These are phyloP conservation scores for Fusarium sublunatum DNA, from an alignment of 2,329 filamentous ascomycete genomes.

Conservation along the genomic window DNA sequence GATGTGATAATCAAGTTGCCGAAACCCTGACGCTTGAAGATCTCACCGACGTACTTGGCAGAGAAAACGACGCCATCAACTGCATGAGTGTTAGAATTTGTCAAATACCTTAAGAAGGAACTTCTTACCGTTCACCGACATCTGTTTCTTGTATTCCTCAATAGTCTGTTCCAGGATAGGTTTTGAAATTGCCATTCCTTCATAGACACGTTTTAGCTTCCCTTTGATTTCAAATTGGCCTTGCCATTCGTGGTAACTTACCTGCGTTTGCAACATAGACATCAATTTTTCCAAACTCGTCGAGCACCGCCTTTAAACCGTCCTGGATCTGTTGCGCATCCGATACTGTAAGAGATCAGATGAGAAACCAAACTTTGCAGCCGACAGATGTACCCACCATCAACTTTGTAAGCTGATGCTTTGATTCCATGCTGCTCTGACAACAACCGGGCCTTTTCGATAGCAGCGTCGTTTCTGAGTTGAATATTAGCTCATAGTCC, in stretches of 20 bases:
- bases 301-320: conserved; percentile 29
- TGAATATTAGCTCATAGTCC: background rate
- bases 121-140: conserved; percentile 63
- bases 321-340: conserved; percentile 47
- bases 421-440: conserved; percentile 51
- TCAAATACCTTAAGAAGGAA: too few species aligned
- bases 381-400: conserved; percentile 45
- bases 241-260: too few species aligned
- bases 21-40: conserved; percentile 57
- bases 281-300: conserved; percentile 44
- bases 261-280: conserved; percentile 45
- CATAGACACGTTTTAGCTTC: background rate
- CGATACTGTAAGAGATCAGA: conserved; percentile 50
- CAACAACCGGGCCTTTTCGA: conserved; percentile 51
- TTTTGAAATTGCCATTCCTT: conserved; percentile 57
- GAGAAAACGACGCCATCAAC: conserved; percentile 62
- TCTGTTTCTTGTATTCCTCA: conserved; percentile 62
- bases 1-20: conserved; percentile 64
- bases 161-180: conserved; percentile 65
- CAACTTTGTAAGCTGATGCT: conserved; percentile 57
- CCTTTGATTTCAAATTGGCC: too few species aligned
- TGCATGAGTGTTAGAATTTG: conserved; percentile 33
- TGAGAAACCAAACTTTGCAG: background rate
- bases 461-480: conserved; percentile 49
- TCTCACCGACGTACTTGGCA: conserved; percentile 57